These are phyloP conservation scores for Annona cherimola DNA, from an alignment of 164 flowering plant genomes.

Conservation along the genomic window DNA sequence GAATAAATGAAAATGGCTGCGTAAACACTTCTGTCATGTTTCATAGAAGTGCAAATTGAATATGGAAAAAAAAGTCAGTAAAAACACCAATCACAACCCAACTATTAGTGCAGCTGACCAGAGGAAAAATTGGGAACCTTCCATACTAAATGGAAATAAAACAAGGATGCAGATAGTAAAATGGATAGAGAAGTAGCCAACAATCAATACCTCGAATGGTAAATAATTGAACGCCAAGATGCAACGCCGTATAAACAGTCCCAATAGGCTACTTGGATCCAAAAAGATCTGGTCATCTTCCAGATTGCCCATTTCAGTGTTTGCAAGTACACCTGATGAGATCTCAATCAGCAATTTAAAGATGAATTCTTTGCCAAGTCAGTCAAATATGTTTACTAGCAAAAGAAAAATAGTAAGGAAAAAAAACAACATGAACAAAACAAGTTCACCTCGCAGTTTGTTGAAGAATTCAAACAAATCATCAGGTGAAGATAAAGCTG, in stretches of 20 bases:
- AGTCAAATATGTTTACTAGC: neutral
- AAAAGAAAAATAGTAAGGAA: neutral
- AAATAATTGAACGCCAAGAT: constrained; percentile 64
- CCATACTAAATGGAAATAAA: too few relatives aligned
- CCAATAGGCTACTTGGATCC: constrained; percentile 74
- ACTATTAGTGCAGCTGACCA: neutral
- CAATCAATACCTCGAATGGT: constrained; percentile 69
- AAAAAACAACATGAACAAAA: neutral
- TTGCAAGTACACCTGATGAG: constrained; percentile 56
- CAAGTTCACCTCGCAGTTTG: constrained; percentile 53
- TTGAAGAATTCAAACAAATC: constrained; percentile 75
- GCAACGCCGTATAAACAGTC: constrained; percentile 80
- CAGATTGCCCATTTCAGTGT: constrained; percentile 44
- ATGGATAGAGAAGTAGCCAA: neutral
- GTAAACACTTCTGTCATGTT: too few relatives aligned
- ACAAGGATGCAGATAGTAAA: neutral
- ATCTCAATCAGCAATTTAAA: neutral
- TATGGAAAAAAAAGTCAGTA: too few relatives aligned
- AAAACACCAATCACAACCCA: neutral
- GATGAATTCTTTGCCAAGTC: neutral
- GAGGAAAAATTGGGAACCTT: neutral
- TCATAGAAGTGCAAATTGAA: too few relatives aligned
- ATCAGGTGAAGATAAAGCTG: constrained; percentile 67
- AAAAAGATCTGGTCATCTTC: constrained; percentile 72
- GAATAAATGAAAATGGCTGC: too few relatives aligned